phyloP scores from a whole-genome alignment of 169 alveolate species.

The Eimeria praecox region DNA sequence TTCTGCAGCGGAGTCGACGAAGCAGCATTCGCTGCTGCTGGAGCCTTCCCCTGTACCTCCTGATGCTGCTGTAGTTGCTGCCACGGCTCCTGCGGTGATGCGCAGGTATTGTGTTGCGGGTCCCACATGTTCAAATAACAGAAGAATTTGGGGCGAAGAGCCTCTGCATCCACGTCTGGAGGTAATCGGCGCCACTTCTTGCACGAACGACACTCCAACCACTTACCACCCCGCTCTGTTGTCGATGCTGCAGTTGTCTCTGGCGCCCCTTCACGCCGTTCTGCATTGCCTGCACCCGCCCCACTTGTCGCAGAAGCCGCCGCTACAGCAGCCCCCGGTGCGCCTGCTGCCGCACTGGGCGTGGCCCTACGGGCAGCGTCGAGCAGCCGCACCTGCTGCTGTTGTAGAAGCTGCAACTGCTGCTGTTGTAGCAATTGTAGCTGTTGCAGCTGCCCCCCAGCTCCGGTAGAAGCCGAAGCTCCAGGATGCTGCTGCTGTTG shows the following conservation, averaged over 20 bases:
- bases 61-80: slow-evolving; percentile 70
- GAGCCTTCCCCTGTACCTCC: slow-evolving; percentile 63
- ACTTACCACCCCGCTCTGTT: slow-evolving; percentile 38
- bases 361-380: slow-evolving; percentile 76
- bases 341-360: slow-evolving; percentile 11
- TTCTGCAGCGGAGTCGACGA: slow-evolving; percentile 59
- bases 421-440: slow-evolving; percentile 73
- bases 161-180: slow-evolving; percentile 76
- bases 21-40: slow-evolving; percentile 49
- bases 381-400: slow-evolving; percentile 73
- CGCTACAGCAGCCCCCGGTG: slow-evolving; percentile 32
- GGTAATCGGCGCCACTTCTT: slow-evolving; percentile 76
- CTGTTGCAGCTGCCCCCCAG: slow-evolving; percentile 60
- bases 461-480: slow-evolving; percentile 23
- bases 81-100: slow-evolving; percentile 83
- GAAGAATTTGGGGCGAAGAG: slow-evolving; percentile 66
- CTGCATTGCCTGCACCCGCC: slow-evolving; percentile 8
- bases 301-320: slow-evolving; percentile 56
- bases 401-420: slow-evolving; percentile 62
- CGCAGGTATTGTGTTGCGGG: slow-evolving; percentile 46
- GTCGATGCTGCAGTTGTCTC: slow-evolving; percentile 56
- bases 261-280: slow-evolving; percentile 58
- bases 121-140: slow-evolving; percentile 76
- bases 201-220: slow-evolving; percentile 78
- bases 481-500: slow-evolving; percentile 66